Evolutionary conservation across 1,139 yeast species (phyloP).

Genomic region (Wickerhamiella infanticola): DNA sequence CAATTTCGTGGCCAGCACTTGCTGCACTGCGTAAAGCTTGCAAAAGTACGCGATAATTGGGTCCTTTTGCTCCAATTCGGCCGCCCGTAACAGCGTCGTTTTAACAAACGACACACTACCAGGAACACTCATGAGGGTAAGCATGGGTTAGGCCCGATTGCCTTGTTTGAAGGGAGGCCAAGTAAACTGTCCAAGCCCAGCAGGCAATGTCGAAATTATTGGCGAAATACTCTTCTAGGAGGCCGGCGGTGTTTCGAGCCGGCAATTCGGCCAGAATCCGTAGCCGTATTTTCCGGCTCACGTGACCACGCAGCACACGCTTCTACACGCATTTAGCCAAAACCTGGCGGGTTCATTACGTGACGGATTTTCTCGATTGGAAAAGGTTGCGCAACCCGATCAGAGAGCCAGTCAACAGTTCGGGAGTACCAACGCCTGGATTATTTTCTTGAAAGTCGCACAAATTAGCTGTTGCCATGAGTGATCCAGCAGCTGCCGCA

Average conservation of each 20-base stretch:
- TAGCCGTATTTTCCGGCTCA: not conserved
- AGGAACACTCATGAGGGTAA: not conserved
- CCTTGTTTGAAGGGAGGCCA: too few species aligned
- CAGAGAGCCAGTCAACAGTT: too few species aligned
- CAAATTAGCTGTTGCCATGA: not conserved
- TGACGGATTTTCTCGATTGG: not conserved
- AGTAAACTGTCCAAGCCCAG: too few species aligned
- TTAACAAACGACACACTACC: not conserved
- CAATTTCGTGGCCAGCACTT: slow-evolving; percentile 40
- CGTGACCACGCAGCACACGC: not conserved
- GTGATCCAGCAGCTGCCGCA: not conserved
- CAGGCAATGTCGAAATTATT: too few species aligned
- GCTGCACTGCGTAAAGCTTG: slow-evolving; percentile 45
- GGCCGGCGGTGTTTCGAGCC: too few species aligned
- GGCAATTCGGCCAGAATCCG: too few species aligned
- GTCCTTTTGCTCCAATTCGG: slow-evolving; percentile 34
- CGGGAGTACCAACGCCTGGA: too few species aligned
- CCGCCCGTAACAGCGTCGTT: slow-evolving; percentile 33
- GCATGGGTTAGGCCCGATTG: too few species aligned
- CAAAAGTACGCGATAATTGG: slow-evolving; percentile 46
- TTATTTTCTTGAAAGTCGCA: too few species aligned
- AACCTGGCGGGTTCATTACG: not conserved
- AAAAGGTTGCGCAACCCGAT: not conserved
- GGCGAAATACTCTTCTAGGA: too few species aligned
- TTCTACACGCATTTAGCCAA: not conserved